A percentile compares a stretch with the other conserved stretches of the same genome.
phyloP scores from a whole-genome alignment of 2,329 filamentous ascomycete species.

The Colletotrichum salicis region DNA sequence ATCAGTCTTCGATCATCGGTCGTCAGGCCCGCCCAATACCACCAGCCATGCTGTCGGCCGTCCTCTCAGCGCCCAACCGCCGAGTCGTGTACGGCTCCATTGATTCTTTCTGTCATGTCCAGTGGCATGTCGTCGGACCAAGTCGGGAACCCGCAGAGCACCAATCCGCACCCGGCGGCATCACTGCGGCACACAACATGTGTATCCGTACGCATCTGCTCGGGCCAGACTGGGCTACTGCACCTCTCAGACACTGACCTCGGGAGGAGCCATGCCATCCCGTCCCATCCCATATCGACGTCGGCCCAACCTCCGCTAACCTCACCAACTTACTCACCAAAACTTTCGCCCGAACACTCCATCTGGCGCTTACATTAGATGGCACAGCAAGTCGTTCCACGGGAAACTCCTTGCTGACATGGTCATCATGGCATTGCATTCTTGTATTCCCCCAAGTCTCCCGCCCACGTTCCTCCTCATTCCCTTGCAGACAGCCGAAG shows the following conservation, averaged over 20 bases:
- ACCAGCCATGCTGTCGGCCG: constrained; percentile 20
- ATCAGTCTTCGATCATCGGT: background rate
- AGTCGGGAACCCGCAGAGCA: constrained; percentile 25
- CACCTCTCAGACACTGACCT: constrained; percentile 25
- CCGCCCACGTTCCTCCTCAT: background rate
- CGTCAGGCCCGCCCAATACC: background rate
- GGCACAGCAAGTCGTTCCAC: background rate
- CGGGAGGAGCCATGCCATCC: constrained; percentile 35
- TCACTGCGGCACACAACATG: background rate
- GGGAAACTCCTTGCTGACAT: constrained; percentile 2
- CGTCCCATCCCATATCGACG: constrained; percentile 14
- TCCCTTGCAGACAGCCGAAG: background rate
- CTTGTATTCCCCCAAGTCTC: background rate
- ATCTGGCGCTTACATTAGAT: background rate
- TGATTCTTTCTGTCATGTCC: background rate
- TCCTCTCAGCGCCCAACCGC: constrained; percentile 26
- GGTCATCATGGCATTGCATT: background rate
- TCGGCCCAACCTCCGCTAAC: constrained; percentile 24
- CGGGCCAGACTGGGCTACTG: constrained; percentile 27
- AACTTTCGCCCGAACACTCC: background rate
- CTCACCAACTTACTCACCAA: background rate
- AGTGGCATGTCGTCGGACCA: constrained; percentile 25
- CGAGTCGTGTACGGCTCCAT: constrained; percentile 2
- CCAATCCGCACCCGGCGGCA: constrained; percentile 10
- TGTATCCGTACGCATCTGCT: constrained; percentile 1